Evolutionary conservation across 441 rosid species (phyloP).

Genomic region (Eruca vesicaria): DNA sequence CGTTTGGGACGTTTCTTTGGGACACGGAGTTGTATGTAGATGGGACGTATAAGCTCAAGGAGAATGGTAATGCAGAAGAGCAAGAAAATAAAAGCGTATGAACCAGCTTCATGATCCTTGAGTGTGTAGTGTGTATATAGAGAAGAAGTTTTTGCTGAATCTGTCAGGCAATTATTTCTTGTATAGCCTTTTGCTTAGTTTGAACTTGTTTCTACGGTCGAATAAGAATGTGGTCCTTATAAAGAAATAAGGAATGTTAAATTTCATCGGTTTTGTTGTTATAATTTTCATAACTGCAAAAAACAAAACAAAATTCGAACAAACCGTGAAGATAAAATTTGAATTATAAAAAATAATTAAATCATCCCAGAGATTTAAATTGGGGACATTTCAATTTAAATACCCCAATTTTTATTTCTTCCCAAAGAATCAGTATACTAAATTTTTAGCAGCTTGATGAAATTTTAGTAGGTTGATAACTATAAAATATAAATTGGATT

Average conservation of each 20-base stretch:
- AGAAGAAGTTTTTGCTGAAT: conserved; percentile 10
- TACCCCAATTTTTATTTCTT: no score
- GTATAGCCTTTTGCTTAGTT: conserved; percentile 28
- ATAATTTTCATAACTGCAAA: neutral
- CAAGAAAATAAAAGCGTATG: conserved; percentile 21
- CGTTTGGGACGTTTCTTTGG: conserved; percentile 93
- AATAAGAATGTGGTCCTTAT: neutral
- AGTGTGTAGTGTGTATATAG: conserved; percentile 16
- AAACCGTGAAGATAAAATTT: neutral
- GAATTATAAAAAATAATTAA: no score
- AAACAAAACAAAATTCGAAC: neutral
- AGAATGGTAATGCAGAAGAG: conserved; percentile 35
- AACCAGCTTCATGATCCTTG: conserved; percentile 4
- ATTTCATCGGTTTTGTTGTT: neutral
- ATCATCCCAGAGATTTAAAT: no score
- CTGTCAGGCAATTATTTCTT: conserved; percentile 9
- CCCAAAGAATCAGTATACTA: no score
- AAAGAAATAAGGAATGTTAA: neutral
- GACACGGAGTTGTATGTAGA: conserved; percentile 73
- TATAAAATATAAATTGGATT: no score
- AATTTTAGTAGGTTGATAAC: no score
- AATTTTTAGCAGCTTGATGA: no score
- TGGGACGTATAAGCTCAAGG: conserved; percentile 62
- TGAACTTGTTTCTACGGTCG: neutral
- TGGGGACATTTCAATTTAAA: no score